phyloP scores from a whole-genome alignment of 192 early-diverging fungal species.

The Backusella westeae region DNA sequence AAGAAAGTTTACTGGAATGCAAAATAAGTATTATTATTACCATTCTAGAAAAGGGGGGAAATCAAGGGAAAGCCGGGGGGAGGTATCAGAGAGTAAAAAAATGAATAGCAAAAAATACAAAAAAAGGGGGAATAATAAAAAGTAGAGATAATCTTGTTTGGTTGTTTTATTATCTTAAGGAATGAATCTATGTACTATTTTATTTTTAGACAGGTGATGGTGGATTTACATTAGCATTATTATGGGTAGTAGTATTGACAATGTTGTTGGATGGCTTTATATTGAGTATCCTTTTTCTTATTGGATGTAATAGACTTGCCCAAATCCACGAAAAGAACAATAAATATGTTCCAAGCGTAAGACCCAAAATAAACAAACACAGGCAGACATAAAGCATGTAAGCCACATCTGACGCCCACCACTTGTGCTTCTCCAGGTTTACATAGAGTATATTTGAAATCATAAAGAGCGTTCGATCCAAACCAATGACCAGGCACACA shows the following conservation, averaged over 20 bases:
- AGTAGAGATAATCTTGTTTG: background rate
- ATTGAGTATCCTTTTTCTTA: background rate
- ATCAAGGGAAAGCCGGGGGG: background rate
- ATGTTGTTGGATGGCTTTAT: background rate
- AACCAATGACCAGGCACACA: conserved; percentile 11
- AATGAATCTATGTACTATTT: background rate
- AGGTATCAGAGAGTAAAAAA: background rate
- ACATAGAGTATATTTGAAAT: conserved; percentile 4
- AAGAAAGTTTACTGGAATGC: background rate
- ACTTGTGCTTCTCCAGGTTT: background rate
- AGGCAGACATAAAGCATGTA: background rate
- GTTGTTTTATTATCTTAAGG: background rate
- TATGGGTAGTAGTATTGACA: background rate
- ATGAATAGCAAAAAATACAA: background rate
- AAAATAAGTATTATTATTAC: background rate
- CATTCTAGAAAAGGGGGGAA: background rate
- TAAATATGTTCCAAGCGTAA: conserved; percentile 20
- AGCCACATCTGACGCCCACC: background rate
- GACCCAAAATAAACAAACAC: background rate
- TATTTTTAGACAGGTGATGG: background rate
- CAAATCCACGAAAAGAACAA: conserved; percentile 29
- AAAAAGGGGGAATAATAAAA: background rate
- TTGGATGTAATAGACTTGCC: conserved; percentile 18
- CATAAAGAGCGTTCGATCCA: conserved; percentile 13
- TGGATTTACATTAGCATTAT: background rate